phyloP scores from a whole-genome alignment of 352 stramenopile species.

The Pythium phragmiticola region DNA sequence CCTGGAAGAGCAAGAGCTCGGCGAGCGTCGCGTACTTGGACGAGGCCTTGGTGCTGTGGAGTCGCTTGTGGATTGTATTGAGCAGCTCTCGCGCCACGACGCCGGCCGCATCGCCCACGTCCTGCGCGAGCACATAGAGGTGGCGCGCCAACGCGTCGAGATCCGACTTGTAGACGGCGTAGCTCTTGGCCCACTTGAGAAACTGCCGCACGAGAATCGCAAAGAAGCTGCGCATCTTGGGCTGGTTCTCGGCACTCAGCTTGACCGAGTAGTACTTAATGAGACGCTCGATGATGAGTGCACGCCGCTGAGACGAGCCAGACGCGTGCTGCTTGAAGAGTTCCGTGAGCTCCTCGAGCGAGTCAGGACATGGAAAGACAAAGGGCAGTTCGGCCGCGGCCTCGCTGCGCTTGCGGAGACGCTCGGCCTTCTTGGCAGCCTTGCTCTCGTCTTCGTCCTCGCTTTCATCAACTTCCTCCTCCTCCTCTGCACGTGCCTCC shows the following conservation, averaged over 20 bases:
- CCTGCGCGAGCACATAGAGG: conserved; percentile 89
- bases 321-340: conserved; percentile 90
- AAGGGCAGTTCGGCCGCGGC: conserved; percentile 89
- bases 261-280: conserved; percentile 93
- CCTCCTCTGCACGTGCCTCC: conserved; percentile 53
- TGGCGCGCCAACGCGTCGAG: conserved; percentile 81
- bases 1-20: conserved; percentile 90
- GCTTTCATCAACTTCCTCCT: conserved; percentile 51
- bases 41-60: conserved; percentile 79
- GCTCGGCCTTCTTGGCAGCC: conserved; percentile 72
- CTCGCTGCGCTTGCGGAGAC: conserved; percentile 45
- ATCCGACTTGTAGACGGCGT: conserved; percentile 64
- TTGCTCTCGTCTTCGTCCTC: conserved; percentile 59
- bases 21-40: conserved; percentile 85
- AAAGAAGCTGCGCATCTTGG: conserved; percentile 96
- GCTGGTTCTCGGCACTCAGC: conserved; percentile 92
- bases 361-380: conserved; percentile 93
- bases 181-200: conserved; percentile 85
- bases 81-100: conserved; percentile 89
- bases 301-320: conserved; percentile 64
- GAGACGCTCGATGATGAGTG: conserved; percentile 91
- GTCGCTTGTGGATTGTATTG: conserved; percentile 87
- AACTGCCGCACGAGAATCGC: conserved; percentile 94
- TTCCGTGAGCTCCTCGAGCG: conserved; percentile 85
- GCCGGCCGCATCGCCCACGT: conserved; percentile 86